Conservation (phyloP, 805 yeast species). For the Wickerhamiella bombiphila region DNA sequence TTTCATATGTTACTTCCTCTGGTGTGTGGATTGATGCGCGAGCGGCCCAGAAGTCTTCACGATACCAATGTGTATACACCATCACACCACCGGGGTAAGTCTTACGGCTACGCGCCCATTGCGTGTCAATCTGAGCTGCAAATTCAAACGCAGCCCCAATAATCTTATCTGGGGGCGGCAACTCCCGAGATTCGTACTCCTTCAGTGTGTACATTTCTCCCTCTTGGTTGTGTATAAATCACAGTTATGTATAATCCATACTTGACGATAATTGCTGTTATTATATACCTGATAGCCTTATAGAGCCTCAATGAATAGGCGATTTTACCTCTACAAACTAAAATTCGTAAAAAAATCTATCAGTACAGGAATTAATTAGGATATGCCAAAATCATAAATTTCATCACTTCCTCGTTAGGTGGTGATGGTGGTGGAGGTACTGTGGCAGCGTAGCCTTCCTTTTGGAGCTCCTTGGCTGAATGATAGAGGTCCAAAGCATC, state of each 20-base stretch:
- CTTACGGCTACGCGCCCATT: constrained; percentile 17
- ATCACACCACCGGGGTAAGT: constrained; percentile 9
- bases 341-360: no score
- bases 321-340: no score
- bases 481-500: background rate
- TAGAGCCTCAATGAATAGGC: no score
- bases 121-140: constrained; percentile 6
- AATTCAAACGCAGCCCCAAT: constrained; percentile 14
- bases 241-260: no score
- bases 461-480: background rate
- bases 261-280: no score
- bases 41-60: constrained; percentile 26
- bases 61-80: constrained; percentile 17
- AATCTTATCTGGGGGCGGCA: constrained; percentile 16
- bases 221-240: no score
- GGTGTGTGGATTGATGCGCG: constrained; percentile 23
- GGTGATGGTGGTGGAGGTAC: background rate
- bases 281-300: no score
- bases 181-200: constrained; percentile 12
- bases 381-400: no score
- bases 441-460: background rate
- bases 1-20: constrained; percentile 20
- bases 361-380: no score
- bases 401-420: no score
- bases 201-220: constrained; percentile 13